A percentile compares a stretch with the other conserved stretches of the same genome.
phyloP scores from a whole-genome alignment of 805 yeast genomes.

The Groenewaldozyma tartarivorans region DNA sequence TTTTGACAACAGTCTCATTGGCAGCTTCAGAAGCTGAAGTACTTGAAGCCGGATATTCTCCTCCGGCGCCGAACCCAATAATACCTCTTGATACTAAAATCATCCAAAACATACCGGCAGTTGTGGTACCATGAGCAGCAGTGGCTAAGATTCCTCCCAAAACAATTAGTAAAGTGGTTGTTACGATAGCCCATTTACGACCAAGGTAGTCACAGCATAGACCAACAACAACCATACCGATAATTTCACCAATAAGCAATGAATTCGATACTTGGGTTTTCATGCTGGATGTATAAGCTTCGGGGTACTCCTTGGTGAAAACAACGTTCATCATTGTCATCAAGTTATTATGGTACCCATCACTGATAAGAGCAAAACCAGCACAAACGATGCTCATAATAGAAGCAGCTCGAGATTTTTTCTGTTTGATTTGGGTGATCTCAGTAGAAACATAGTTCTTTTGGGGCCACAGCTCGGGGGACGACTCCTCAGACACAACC shows the following conservation, averaged over 20 bases:
- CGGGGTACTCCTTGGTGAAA: slow-evolving; percentile 40
- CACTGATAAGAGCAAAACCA: slow-evolving; percentile 68
- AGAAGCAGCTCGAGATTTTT: neutral
- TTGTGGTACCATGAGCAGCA: slow-evolving; percentile 55
- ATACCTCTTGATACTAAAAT: slow-evolving; percentile 63
- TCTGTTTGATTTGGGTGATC: too few species aligned
- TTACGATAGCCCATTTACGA: slow-evolving; percentile 55
- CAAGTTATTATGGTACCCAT: slow-evolving; percentile 67
- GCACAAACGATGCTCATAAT: slow-evolving; percentile 44
- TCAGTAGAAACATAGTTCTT: too few species aligned
- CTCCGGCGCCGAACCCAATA: slow-evolving; percentile 72
- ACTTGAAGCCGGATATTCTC: slow-evolving; percentile 65
- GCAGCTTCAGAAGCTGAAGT: slow-evolving; percentile 67
- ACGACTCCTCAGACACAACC: too few species aligned
- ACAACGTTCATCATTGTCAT: slow-evolving; percentile 61
- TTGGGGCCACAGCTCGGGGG: too few species aligned
- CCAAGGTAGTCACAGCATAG: slow-evolving; percentile 56
- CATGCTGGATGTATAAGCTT: slow-evolving; percentile 34
- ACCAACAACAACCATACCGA: slow-evolving; percentile 63
- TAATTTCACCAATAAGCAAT: slow-evolving; percentile 56
- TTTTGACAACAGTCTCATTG: slow-evolving; percentile 43
- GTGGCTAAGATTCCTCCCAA: slow-evolving; percentile 59
- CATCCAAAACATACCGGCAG: slow-evolving; percentile 66
- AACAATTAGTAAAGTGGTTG: slow-evolving; percentile 52
- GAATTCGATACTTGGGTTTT: slow-evolving; percentile 63